Percentiles rank a stretch among this genome's conserved stretches.
Evolutionary conservation across 2,329 filamentous ascomycete genomes (phyloP).

Genomic region (Myriosclerotinia curreyana): DNA sequence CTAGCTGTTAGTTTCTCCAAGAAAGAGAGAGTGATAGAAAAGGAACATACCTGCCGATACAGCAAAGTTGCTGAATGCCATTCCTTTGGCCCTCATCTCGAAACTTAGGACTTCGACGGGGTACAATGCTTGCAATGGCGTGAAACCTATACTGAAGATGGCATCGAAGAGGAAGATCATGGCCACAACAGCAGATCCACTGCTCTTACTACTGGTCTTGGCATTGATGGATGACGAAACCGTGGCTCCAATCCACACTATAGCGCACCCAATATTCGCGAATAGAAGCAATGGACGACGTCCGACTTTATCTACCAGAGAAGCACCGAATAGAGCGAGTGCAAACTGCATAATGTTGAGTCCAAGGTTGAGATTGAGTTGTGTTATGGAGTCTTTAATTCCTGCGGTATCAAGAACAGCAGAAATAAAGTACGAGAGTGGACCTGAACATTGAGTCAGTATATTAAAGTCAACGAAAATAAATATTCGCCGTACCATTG

Average conservation of each 20-base stretch:
- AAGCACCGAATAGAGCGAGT: slow-evolving; percentile 51
- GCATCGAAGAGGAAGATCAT: slow-evolving; percentile 54
- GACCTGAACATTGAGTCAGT: slow-evolving; percentile 25
- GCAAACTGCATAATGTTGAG: slow-evolving; percentile 53
- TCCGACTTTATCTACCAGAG: slow-evolving; percentile 54
- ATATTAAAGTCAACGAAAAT: neutral
- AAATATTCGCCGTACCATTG: slow-evolving; percentile 27
- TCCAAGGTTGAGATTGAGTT: slow-evolving; percentile 52
- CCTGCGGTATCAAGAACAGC: slow-evolving; percentile 52
- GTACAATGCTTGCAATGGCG: slow-evolving; percentile 48
- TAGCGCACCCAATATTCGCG: slow-evolving; percentile 47
- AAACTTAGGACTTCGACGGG: slow-evolving; percentile 52
- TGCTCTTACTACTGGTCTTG: slow-evolving; percentile 32
- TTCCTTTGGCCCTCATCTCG: slow-evolving; percentile 54
- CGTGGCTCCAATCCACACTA: slow-evolving; percentile 51
- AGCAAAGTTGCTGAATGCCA: slow-evolving; percentile 49
- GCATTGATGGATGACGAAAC: slow-evolving; percentile 28
- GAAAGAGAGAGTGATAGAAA: neutral
- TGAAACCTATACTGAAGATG: slow-evolving; percentile 48
- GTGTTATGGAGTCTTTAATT: slow-evolving; percentile 46
- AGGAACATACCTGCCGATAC: slow-evolving; percentile 42
- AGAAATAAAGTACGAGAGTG: slow-evolving; percentile 52
- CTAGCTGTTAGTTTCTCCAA: neutral
- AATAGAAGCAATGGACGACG: slow-evolving; percentile 53
- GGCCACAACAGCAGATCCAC: slow-evolving; percentile 47